These are phyloP conservation scores for Massospora cicadina DNA, from an alignment of 371 early-diverging fungal genomes.

Conservation along the genomic window DNA sequence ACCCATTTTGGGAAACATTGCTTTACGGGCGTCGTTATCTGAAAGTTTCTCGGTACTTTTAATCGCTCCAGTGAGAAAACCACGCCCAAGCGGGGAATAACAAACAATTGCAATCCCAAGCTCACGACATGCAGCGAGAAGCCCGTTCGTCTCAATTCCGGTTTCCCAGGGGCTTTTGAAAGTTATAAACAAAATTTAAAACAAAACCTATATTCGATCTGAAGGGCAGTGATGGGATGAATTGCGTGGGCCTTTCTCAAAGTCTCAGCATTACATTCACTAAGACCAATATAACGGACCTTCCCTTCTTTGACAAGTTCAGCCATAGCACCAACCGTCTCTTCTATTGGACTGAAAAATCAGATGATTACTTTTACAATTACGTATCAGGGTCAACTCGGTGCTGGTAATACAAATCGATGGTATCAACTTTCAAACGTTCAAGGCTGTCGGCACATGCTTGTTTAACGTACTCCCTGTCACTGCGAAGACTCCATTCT, in stretches of 20 bases:
- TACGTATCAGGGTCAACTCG: constrained; percentile 25
- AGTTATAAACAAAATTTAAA: no score
- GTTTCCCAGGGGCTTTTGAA: constrained; percentile 10
- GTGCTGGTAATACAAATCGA: constrained; percentile 40
- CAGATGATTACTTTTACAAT: no score
- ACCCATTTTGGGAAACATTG: constrained; percentile 24
- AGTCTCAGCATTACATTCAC: constrained; percentile 28
- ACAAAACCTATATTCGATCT: constrained; percentile 5
- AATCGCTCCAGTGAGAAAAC: constrained; percentile 28
- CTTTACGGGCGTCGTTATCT: constrained; percentile 24
- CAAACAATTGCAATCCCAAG: constrained; percentile 39
- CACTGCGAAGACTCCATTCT: constrained; percentile 18
- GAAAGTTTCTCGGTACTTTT: constrained; percentile 23
- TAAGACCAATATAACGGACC: constrained; percentile 34
- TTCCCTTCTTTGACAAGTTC: constrained; percentile 39
- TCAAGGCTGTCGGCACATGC: constrained; percentile 24
- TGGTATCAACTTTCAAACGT: constrained; percentile 24
- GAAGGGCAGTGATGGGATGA: constrained; percentile 29
- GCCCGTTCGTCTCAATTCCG: background rate
- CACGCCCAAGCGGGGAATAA: constrained; percentile 44
- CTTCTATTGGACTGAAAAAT: constrained; percentile 23
- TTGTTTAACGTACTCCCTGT: constrained; percentile 27
- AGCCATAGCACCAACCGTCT: constrained; percentile 32
- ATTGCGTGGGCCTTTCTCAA: constrained; percentile 37
- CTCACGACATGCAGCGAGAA: constrained; percentile 22